Evolutionary conservation across 345 rosid species (phyloP).

Genomic region (Pugionium cornutum): DNA sequence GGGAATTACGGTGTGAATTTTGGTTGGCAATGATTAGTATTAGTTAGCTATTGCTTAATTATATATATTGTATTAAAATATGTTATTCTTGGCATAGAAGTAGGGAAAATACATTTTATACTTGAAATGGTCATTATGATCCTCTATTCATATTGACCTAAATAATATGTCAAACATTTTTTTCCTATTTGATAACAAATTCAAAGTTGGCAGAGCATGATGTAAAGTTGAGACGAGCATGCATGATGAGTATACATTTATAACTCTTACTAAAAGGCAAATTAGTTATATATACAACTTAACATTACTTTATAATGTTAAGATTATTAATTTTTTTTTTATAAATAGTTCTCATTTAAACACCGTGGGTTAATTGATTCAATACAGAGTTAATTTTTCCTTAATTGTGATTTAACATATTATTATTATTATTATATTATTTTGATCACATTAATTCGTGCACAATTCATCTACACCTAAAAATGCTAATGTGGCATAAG

Average conservation of each 20-base stretch:
- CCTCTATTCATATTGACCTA: constrained; percentile 6
- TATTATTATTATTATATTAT: too few species aligned
- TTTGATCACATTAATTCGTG: constrained; percentile 11
- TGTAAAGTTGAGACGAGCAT: constrained; percentile 24
- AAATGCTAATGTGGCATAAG: constrained; percentile 19
- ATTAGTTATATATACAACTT: background rate
- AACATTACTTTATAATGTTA: background rate
- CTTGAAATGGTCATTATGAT: constrained; percentile 6
- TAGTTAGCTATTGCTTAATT: too few species aligned
- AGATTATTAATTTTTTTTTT: background rate
- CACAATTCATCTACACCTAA: constrained; percentile 5
- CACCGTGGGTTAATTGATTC: constrained; percentile 13
- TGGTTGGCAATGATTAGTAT: background rate
- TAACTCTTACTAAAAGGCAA: background rate
- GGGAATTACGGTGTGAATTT: background rate
- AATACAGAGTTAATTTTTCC: background rate
- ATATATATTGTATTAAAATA: too few species aligned
- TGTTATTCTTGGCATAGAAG: background rate
- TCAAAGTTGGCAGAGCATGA: constrained; percentile 10
- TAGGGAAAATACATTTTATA: background rate
- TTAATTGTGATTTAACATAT: background rate
- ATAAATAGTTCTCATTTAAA: background rate
- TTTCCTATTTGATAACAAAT: constrained; percentile 14
- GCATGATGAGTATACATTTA: constrained; percentile 7
- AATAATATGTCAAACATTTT: background rate